Evolutionary conservation across 352 stramenopile genomes (phyloP).

Genomic region (Phytophthora macrochlamydospora): DNA sequence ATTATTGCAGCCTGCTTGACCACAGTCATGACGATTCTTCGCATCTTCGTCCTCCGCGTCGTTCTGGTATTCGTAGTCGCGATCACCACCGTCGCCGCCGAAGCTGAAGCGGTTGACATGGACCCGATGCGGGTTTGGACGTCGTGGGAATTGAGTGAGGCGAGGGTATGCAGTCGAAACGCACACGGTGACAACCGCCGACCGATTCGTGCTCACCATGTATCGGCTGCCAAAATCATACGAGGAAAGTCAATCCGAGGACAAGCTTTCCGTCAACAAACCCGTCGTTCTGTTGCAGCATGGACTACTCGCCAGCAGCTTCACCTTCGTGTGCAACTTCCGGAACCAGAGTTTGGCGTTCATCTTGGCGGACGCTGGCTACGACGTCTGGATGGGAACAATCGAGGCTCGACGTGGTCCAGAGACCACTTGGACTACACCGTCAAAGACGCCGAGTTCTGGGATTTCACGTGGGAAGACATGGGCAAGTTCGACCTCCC

Average conservation of each 20-base stretch:
- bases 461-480: slow-evolving; percentile 59
- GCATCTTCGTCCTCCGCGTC: background rate
- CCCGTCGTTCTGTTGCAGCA: slow-evolving; percentile 54
- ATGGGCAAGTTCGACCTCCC: slow-evolving; percentile 60
- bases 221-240: slow-evolving; percentile 54
- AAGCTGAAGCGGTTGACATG: slow-evolving; percentile 13
- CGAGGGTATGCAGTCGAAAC: slow-evolving; percentile 52
- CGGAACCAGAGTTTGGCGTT: slow-evolving; percentile 58
- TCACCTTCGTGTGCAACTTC: slow-evolving; percentile 55
- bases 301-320: slow-evolving; percentile 56
- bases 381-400: slow-evolving; percentile 67
- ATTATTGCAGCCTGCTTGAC: background rate
- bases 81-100: background rate
- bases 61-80: background rate
- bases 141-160: too few relatives aligned
- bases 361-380: slow-evolving; percentile 52
- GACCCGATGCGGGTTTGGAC: too few relatives aligned
- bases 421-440: slow-evolving; percentile 48
- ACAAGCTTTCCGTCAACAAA: too few relatives aligned
- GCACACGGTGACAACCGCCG: slow-evolving; percentile 48
- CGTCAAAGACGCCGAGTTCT: slow-evolving; percentile 40
- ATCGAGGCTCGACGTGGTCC: slow-evolving; percentile 64
- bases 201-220: slow-evolving; percentile 64
- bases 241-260: slow-evolving; percentile 37
- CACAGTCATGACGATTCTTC: background rate